Evolutionary conservation across 2,329 filamentous ascomycete species (phyloP).

Genomic region (Rhexocercosporidium sp.): DNA sequence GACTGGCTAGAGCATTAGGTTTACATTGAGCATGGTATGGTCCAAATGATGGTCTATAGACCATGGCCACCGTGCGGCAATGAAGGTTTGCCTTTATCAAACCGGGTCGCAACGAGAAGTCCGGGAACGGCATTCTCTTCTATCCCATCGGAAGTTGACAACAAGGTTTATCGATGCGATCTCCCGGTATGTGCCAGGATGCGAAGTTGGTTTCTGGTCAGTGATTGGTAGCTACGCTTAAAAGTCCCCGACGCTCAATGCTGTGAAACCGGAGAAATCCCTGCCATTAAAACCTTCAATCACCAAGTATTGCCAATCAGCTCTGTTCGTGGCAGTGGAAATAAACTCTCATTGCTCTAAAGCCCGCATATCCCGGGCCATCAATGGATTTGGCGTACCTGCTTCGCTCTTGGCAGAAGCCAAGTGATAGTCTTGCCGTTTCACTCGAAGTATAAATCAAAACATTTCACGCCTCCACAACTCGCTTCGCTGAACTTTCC

Average conservation of each 20-base stretch:
- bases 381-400: not conserved
- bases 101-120: not conserved
- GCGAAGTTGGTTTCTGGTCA: not conserved
- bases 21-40: not conserved
- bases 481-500: conserved; percentile 10
- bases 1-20: not conserved
- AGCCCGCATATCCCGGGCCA: no score
- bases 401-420: not conserved
- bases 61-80: not conserved
- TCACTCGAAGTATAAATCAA: not conserved
- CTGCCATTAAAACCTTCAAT: not conserved
- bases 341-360: not conserved
- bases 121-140: not conserved
- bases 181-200: not conserved
- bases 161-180: not conserved
- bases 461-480: not conserved
- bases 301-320: not conserved
- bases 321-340: not conserved
- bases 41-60: not conserved
- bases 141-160: not conserved
- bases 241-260: not conserved
- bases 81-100: not conserved
- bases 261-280: not conserved
- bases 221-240: not conserved
- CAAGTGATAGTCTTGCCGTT: not conserved